A percentile compares a stretch with the other conserved stretches of the same genome.
Conservation (phyloP, 108 stramenopile genomes). For the Cylindrotheca fusiformis region DNA sequence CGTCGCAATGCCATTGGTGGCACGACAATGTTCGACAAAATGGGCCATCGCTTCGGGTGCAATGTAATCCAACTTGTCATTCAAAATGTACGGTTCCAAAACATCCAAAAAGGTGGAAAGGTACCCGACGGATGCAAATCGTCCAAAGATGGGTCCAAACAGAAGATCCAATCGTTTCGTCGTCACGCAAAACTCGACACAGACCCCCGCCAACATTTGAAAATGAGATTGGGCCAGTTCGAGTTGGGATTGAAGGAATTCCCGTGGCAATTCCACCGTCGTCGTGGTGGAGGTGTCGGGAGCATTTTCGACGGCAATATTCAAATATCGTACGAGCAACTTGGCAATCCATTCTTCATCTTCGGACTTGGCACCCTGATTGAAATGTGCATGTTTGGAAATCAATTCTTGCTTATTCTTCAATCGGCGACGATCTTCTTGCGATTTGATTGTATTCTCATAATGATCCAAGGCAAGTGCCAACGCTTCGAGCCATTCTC, state of each 20-base stretch:
- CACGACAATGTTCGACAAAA: constrained; percentile 82
- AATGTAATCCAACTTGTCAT: constrained; percentile 78
- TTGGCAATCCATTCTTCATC: constrained; percentile 87
- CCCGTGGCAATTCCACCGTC: constrained; percentile 15
- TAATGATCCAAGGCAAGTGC: constrained; percentile 85
- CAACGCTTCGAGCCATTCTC: constrained; percentile 95
- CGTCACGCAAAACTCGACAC: constrained; percentile 85
- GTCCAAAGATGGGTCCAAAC: constrained; percentile 77
- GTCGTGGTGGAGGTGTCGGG: constrained; percentile 42
- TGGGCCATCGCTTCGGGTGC: constrained; percentile 84
- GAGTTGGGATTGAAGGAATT: constrained; percentile 21
- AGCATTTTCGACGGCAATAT: constrained; percentile 89
- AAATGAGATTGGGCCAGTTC: constrained; percentile 87
- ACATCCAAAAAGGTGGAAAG: constrained; percentile 79
- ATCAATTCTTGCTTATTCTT: constrained; percentile 37
- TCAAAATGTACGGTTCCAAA: constrained; percentile 86
- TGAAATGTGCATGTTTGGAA: constrained; percentile 33
- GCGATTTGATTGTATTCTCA: constrained; percentile 67
- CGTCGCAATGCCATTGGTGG: constrained; percentile 68
- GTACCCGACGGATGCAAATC: constrained; percentile 70
- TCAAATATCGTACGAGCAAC: constrained; percentile 81
- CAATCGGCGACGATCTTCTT: constrained; percentile 60
- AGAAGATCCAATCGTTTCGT: constrained; percentile 85
- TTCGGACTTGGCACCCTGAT: constrained; percentile 34
- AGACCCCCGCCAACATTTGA: constrained; percentile 91